These are phyloP conservation scores for Cercophora samala DNA, from an alignment of 495 filamentous ascomycete species.

Conservation along the genomic window DNA sequence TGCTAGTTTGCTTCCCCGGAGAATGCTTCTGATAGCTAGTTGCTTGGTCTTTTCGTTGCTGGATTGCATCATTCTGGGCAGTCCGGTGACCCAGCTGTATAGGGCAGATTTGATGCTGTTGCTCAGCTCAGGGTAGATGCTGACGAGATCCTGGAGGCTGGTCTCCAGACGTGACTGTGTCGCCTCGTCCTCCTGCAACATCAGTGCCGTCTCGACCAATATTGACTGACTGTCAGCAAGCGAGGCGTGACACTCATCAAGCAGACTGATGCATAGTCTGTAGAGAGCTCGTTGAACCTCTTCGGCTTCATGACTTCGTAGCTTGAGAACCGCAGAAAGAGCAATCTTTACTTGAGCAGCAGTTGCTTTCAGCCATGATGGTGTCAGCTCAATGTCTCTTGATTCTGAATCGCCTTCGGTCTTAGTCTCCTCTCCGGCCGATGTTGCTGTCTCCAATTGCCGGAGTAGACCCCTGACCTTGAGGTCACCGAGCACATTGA, in stretches of 20 bases:
- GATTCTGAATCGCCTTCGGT: background rate
- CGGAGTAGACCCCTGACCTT: conserved; percentile 43
- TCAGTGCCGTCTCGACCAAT: conserved; percentile 77
- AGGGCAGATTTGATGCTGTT: conserved; percentile 69
- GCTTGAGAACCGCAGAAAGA: conserved; percentile 68
- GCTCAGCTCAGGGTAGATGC: conserved; percentile 59
- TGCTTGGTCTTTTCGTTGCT: conserved; percentile 76
- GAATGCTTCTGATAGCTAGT: conserved; percentile 67
- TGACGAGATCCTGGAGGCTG: conserved; percentile 57
- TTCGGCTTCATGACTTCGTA: conserved; percentile 67
- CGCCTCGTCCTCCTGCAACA: conserved; percentile 57
- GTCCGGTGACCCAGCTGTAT: conserved; percentile 74
- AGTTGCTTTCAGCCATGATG: conserved; percentile 80
- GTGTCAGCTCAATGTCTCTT: conserved; percentile 35
- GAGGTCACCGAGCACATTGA: conserved; percentile 63
- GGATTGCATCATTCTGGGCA: conserved; percentile 80
- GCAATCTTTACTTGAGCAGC: conserved; percentile 80
- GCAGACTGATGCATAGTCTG: conserved; percentile 64
- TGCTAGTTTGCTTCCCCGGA: conserved; percentile 67
- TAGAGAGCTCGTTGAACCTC: conserved; percentile 70
- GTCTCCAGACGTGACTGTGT: conserved; percentile 42
- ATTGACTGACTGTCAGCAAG: conserved; percentile 65
- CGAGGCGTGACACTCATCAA: conserved; percentile 74
- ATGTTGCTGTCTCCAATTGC: conserved; percentile 16
- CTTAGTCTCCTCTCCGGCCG: conserved; percentile 12